Evolutionary conservation across 176 grass and related monocot species (phyloP).

Genomic region (Carex cristatella): DNA sequence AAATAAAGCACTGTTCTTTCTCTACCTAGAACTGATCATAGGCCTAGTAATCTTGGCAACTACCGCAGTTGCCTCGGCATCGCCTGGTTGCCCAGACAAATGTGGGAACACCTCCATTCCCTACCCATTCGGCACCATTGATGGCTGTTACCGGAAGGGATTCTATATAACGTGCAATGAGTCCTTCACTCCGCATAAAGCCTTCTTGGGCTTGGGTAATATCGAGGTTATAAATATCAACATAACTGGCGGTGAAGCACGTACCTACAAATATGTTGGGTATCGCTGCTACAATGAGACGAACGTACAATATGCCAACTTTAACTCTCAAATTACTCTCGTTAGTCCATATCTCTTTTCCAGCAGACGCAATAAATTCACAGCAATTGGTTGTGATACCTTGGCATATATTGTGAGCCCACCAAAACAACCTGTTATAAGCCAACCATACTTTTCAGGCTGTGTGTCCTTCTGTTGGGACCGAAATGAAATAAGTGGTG

Average conservation of each 20-base stretch:
- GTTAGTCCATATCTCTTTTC: background rate
- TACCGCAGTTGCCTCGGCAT: background rate
- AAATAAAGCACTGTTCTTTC: no score
- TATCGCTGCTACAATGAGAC: background rate
- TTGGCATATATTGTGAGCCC: background rate
- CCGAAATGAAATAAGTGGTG: background rate
- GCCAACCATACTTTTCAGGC: background rate
- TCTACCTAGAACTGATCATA: background rate
- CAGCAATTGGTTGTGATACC: constrained; percentile 17
- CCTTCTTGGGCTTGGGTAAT: background rate
- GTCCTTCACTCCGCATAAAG: background rate
- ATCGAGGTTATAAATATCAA: background rate
- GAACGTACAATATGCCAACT: no score
- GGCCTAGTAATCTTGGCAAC: background rate
- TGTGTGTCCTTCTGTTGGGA: background rate
- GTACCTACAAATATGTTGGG: background rate
- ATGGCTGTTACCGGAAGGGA: constrained; percentile 19
- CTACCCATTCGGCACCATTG: constrained; percentile 35
- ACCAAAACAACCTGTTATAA: no score
- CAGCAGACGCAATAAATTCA: background rate
- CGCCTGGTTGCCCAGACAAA: constrained; percentile 15
- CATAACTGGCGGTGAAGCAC: background rate
- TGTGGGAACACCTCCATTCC: constrained; percentile 33
- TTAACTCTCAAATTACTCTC: no score
- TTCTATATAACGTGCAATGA: constrained; percentile 25